Percentiles rank a stretch among this genome's conserved stretches.
These are phyloP conservation scores for Globisporangium abappressorium DNA, from an alignment of 352 stramenopile genomes.

Conservation along the genomic window DNA sequence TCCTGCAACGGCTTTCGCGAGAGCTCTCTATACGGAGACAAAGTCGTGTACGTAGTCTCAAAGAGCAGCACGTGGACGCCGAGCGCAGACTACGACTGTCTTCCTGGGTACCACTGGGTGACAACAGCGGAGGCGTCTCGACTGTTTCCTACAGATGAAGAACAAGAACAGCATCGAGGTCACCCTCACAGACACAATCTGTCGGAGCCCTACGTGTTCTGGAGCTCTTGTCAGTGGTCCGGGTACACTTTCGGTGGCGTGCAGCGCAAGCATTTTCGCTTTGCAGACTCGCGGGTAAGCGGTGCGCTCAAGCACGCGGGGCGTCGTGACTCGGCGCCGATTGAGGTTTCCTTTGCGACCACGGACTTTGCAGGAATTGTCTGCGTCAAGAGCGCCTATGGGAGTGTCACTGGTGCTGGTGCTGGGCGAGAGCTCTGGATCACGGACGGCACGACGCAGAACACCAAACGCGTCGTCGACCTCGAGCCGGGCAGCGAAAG, in stretches of 20 bases:
- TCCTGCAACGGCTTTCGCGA: conserved; percentile 44
- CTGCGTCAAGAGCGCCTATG: conserved; percentile 37
- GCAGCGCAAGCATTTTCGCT: conserved; percentile 60
- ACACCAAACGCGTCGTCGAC: conserved; percentile 48
- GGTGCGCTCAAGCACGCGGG: conserved; percentile 66
- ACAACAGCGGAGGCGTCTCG: conserved; percentile 37
- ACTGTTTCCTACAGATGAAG: conserved; percentile 18
- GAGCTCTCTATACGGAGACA: conserved; percentile 29
- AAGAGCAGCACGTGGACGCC: conserved; percentile 44
- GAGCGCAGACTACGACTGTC: conserved; percentile 59
- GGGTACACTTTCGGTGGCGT: conserved; percentile 51
- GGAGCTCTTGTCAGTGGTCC: conserved; percentile 66
- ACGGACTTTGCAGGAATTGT: conserved; percentile 74
- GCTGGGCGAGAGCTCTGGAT: conserved; percentile 62
- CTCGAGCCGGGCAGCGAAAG: conserved; percentile 27
- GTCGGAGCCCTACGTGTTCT: conserved; percentile 60
- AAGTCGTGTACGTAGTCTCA: conserved; percentile 60
- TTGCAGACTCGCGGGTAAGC: conserved; percentile 64
- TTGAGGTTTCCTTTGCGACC: conserved; percentile 30
- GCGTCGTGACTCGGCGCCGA: conserved; percentile 31
- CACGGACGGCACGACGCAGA: conserved; percentile 36
- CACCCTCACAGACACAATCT: conserved; percentile 4
- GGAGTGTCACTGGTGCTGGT: neutral
- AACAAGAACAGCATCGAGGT: neutral
- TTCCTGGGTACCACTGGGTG: conserved; percentile 63